Conservation (phyloP, 768 basidiomycete species). For the Tricholoma sp. region DNA sequence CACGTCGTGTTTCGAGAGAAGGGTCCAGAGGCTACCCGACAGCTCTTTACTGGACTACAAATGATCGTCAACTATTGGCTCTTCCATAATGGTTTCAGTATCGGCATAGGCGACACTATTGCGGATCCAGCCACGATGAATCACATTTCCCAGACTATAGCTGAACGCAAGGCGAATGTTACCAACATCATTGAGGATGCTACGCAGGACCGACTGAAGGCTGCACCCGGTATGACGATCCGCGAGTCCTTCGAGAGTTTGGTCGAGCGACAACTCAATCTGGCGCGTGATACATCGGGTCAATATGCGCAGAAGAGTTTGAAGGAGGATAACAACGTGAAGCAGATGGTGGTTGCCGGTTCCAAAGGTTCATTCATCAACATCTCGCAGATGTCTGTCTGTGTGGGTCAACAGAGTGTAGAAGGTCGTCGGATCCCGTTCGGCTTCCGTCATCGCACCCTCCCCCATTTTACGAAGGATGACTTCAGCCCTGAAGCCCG, state of each 20-base stretch:
- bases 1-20: slow-evolving; percentile 98
- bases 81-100: slow-evolving; percentile 98
- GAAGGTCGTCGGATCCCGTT: slow-evolving; percentile 98
- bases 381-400: slow-evolving; percentile 99
- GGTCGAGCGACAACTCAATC: slow-evolving; percentile 87
- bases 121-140: slow-evolving; percentile 88
- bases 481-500: slow-evolving; percentile 97
- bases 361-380: slow-evolving; percentile 99
- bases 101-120: slow-evolving; percentile 98
- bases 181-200: slow-evolving; percentile 75
- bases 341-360: slow-evolving; percentile 99
- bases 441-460: slow-evolving; percentile 93
- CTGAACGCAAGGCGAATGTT: slow-evolving; percentile 78
- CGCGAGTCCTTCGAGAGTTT: slow-evolving; percentile 96
- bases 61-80: slow-evolving; percentile 98
- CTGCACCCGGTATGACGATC: slow-evolving; percentile 97
- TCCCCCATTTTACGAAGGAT: slow-evolving; percentile 98
- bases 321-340: slow-evolving; percentile 99
- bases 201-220: slow-evolving; percentile 80
- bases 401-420: slow-evolving; percentile 97
- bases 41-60: slow-evolving; percentile 90
- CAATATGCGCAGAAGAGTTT: slow-evolving; percentile 94
- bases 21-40: slow-evolving; percentile 86
- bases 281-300: slow-evolving; percentile 93
- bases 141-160: slow-evolving; percentile 78